A percentile compares a stretch with the other conserved stretches of the same genome.
phyloP scores from a whole-genome alignment of 2,329 filamentous ascomycete genomes.

The Neurospora sp. region DNA sequence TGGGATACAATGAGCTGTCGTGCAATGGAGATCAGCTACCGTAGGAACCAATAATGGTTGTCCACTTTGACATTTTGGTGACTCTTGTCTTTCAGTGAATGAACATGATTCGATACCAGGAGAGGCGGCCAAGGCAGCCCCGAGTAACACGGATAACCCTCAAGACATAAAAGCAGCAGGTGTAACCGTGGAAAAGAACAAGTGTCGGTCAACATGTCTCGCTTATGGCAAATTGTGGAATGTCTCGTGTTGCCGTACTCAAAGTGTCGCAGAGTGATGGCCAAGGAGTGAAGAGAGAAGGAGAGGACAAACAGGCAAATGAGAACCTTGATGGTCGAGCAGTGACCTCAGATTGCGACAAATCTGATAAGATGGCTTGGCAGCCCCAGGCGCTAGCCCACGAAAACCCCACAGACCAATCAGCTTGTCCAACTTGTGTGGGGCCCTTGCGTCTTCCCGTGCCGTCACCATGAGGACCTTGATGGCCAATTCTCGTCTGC shows the following conservation, averaged over 20 bases:
- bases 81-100: neutral
- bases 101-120: neutral
- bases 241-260: neutral
- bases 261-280: neutral
- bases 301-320: neutral
- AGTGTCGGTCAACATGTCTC: neutral
- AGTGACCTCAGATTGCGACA: neutral
- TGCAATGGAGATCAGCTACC: neutral
- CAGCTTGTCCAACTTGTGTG: neutral
- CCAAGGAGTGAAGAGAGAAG: neutral
- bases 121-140: neutral
- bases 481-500: constrained; percentile 5
- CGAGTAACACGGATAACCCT: neutral
- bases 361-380: neutral
- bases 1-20: neutral
- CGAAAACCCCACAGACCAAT: neutral
- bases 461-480: constrained; percentile 10
- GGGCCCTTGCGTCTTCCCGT: neutral
- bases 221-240: neutral
- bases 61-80: neutral
- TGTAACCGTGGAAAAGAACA: neutral
- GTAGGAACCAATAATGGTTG: neutral
- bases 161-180: neutral
- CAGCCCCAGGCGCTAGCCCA: too few relatives aligned
- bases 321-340: constrained; percentile 6